These are phyloP conservation scores for Liriodendron chinense DNA, from an alignment of 164 flowering plant species.

Conservation along the genomic window DNA sequence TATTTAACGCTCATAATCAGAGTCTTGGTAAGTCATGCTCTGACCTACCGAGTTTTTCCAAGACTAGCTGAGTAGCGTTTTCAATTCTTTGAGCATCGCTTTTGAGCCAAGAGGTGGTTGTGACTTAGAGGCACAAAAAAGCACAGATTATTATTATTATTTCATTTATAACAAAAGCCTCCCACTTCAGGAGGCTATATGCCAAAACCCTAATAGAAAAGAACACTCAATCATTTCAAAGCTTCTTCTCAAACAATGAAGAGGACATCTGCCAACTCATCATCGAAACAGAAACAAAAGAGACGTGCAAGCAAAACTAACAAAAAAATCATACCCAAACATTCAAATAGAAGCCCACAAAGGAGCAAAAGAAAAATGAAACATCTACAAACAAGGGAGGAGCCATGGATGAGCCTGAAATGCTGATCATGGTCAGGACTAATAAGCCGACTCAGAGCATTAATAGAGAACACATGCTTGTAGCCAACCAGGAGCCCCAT, in stretches of 20 bases:
- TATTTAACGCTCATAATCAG: too few relatives aligned
- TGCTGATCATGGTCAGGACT: conserved; percentile 6
- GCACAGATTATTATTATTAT: too few relatives aligned
- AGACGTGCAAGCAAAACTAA: too few relatives aligned
- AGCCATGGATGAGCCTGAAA: not conserved
- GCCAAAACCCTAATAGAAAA: not conserved
- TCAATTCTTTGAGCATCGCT: too few relatives aligned
- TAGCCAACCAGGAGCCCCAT: not conserved
- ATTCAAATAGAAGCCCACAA: not conserved
- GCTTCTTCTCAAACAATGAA: not conserved
- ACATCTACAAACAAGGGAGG: not conserved
- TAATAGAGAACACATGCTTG: not conserved
- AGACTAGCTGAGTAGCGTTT: too few relatives aligned
- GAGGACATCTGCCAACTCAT: not conserved
- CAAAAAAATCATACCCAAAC: not conserved
- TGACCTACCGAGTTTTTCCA: too few relatives aligned
- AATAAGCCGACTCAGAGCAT: conserved; percentile 7
- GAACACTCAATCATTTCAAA: not conserved
- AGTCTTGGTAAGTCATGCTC: too few relatives aligned
- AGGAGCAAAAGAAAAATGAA: not conserved
- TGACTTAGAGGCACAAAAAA: too few relatives aligned
- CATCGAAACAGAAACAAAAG: not conserved
- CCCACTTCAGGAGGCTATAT: not conserved
- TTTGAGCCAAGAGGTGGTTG: too few relatives aligned
- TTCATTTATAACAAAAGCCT: not conserved